These are phyloP conservation scores for Calcarisporium arbuscula DNA, from an alignment of 2,329 filamentous ascomycete species.

Conservation along the genomic window DNA sequence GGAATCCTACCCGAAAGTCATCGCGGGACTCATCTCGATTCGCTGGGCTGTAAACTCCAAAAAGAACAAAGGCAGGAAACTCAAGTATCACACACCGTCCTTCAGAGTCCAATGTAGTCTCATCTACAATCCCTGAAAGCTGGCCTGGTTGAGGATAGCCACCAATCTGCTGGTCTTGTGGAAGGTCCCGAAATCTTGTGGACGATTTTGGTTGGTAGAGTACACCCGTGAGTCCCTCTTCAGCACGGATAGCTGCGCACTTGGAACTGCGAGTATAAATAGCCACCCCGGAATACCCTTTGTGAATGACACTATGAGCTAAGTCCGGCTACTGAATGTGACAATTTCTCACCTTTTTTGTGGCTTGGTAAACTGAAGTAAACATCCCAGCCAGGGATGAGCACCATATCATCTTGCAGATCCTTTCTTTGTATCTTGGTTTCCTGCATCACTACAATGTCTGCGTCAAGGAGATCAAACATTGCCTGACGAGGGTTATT, in stretches of 20 bases:
- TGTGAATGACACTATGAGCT: not conserved
- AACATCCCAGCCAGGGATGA: conserved; percentile 92
- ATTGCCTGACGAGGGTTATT: conserved; percentile 54
- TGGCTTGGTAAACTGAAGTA: conserved; percentile 89
- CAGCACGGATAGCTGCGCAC: conserved; percentile 81
- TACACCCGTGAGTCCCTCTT: conserved; percentile 87
- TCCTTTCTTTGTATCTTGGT: conserved; percentile 94
- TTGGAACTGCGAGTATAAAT: conserved; percentile 87
- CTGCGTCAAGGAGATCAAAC: conserved; percentile 89
- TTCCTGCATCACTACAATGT: conserved; percentile 94
- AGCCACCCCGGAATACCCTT: conserved; percentile 91
- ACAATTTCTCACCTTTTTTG: conserved; percentile 65
- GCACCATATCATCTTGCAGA: conserved; percentile 88
- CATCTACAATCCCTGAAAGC: conserved; percentile 58
- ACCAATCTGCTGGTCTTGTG: conserved; percentile 70
- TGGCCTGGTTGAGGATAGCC: conserved; percentile 74
- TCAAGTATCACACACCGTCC: conserved; percentile 87
- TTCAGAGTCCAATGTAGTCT: conserved; percentile 74
- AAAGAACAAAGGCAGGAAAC: conserved; percentile 88
- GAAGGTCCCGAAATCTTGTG: conserved; percentile 67
- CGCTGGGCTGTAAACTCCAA: conserved; percentile 89
- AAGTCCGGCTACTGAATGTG: not conserved
- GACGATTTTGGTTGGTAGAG: conserved; percentile 67
- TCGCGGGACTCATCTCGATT: conserved; percentile 79
- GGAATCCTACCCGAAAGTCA: conserved; percentile 74